Conservation (phyloP, 2,329 filamentous ascomycete genomes). For the Graphilbum sp. region DNA sequence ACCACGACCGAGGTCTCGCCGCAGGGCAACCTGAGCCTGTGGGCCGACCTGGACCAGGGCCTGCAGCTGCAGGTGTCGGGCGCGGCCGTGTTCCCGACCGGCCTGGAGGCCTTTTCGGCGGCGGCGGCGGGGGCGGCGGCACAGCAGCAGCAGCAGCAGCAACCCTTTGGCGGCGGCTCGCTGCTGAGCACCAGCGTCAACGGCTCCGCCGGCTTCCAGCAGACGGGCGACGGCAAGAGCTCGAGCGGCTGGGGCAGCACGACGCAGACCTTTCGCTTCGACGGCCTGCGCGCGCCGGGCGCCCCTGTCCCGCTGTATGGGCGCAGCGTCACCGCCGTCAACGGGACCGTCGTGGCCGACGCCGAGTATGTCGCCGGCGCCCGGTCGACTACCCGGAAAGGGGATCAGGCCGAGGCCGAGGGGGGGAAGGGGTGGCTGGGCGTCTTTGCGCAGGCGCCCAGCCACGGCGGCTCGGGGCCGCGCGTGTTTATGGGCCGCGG, state of each 20-base stretch:
- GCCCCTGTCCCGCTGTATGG: constrained; percentile 32
- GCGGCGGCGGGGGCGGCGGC: constrained; percentile 5
- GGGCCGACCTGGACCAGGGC: constrained; percentile 24
- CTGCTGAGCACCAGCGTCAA: constrained; percentile 35
- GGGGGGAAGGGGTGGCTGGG: background rate
- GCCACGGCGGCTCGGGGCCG: constrained; percentile 3
- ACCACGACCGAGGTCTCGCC: constrained; percentile 27
- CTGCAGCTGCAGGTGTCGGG: constrained; percentile 21
- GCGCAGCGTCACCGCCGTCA: constrained; percentile 36
- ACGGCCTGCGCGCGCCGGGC: constrained; percentile 19
- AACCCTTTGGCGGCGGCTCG: constrained; percentile 16
- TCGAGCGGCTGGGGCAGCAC: constrained; percentile 38
- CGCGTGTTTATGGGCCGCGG: constrained; percentile 7
- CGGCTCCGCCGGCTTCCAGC: constrained; percentile 39
- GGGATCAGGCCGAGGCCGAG: background rate
- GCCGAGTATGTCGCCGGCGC: constrained; percentile 5
- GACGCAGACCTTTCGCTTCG: constrained; percentile 38
- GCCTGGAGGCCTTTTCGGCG: constrained; percentile 36
- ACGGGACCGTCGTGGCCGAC: constrained; percentile 29
- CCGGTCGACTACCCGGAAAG: background rate
- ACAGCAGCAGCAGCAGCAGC: no score
- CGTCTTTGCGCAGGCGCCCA: constrained; percentile 6
- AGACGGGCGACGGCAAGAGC: constrained; percentile 23
- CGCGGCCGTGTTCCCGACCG: constrained; percentile 34
- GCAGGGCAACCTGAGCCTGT: constrained; percentile 28